phyloP scores from a whole-genome alignment of 1,284 basidiomycete species.

The Tilletia indica region DNA sequence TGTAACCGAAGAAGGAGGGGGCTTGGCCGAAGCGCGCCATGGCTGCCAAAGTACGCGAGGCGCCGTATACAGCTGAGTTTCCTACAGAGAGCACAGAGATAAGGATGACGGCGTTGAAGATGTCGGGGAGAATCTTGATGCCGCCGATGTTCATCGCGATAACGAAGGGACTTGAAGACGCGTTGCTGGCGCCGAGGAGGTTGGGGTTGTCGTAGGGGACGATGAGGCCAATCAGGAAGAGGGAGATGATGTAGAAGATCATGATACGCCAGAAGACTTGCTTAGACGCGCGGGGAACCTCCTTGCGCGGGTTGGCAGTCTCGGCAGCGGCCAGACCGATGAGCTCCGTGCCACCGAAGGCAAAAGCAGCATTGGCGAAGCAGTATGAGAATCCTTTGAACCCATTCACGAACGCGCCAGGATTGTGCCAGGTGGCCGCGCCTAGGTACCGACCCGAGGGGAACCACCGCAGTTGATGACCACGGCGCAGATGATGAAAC shows the following conservation, averaged over 20 bases:
- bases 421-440: conserved; percentile 16
- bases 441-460: conserved; percentile 32
- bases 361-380: conserved; percentile 52
- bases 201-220: conserved; percentile 55
- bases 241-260: conserved; percentile 61
- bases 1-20: conserved; percentile 56
- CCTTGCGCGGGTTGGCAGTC: conserved; percentile 60
- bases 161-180: conserved; percentile 60
- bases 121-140: conserved; percentile 58
- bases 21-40: conserved; percentile 57
- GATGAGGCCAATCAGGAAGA: conserved; percentile 65
- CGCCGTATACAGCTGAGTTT: conserved; percentile 57
- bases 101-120: conserved; percentile 60
- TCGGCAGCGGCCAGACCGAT: conserved; percentile 69
- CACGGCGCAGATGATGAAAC: conserved; percentile 64
- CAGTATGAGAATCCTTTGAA: conserved; percentile 54
- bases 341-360: conserved; percentile 59
- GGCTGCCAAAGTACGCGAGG: conserved; percentile 57
- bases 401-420: conserved; percentile 49
- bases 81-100: conserved; percentile 57
- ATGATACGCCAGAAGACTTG: conserved; percentile 59
- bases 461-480: conserved; percentile 58
- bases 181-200: conserved; percentile 39
- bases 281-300: conserved; percentile 61
- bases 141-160: conserved; percentile 58